Base-by-base conservation (phyloP, 305 asterid genomes). In the Ilex paraguariensis region DNA sequence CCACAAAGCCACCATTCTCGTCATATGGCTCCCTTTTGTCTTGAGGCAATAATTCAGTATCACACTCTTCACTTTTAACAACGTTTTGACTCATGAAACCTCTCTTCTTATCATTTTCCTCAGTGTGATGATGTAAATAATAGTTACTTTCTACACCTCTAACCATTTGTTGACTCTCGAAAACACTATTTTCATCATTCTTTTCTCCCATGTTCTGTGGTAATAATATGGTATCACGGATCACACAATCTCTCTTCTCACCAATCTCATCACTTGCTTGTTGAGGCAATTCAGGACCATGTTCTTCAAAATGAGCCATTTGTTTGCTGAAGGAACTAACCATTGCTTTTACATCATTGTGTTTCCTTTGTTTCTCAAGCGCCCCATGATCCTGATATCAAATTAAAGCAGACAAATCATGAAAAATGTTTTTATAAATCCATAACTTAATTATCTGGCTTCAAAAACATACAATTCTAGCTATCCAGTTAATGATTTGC, bases 281-380 rank as follows among this genome's bases (percentile, higher is more conserved):
- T 52, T 48, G 17, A 50, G 31, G 45, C 57, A 75, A 72, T 65
- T 70, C 70, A 59, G 69, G 66, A 56, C 59, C 71, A 53, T 69
- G 50, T 31, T 62, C 64, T 60, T 72, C 82, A 62, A 59, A 63
- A 61, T 74, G 62, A 66, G 57, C 66, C 81, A 73, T 77, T 62
- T 66, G 63, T 61, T 49, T 58, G 57, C 51, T 59, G 13, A 56
- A 7, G 65, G 65, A 60, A 51, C 54, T 61, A 63, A 66, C 49
- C 46, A 62, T 15, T 36, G 65, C 39, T 66, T 67, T 67, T 65
- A n/a, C 32, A 62, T 62, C 61, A 56, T 71, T 68, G n/a, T 56
- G 31, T 57, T 61, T 68, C 51, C 50, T 33, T 51, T 55, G 39
- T 68, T 36, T 40, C 59, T 53, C 28, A 39, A 50, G 59, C 53